phyloP scores from a whole-genome alignment of 1,284 basidiomycete genomes.

The Puccinia coronata region DNA sequence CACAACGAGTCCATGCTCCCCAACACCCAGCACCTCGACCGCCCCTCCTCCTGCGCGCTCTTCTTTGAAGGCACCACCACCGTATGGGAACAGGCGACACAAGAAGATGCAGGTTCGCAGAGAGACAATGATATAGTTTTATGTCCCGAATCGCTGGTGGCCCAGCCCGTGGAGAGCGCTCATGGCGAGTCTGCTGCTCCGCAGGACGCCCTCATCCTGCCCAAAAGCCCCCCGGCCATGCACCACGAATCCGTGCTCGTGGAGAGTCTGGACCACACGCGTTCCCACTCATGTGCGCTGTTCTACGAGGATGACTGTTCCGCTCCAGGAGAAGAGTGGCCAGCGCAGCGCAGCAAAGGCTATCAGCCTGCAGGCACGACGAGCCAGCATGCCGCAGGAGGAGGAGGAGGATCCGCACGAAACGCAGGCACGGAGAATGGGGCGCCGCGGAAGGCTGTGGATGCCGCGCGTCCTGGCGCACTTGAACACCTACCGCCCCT shows the following conservation, averaged over 20 bases:
- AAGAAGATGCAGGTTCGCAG: background rate
- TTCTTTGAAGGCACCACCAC: background rate
- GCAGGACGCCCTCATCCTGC: background rate
- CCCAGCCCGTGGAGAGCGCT: background rate
- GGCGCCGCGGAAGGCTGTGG: background rate
- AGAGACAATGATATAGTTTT: background rate
- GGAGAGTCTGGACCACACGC: background rate
- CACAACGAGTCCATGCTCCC: background rate
- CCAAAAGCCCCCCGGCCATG: background rate
- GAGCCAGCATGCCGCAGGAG: too few species aligned
- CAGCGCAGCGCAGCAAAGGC: background rate
- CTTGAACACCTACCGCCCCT: background rate
- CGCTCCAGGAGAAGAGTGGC: background rate
- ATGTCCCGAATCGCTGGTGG: background rate
- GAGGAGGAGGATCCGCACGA: too few species aligned
- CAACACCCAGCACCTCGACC: background rate
- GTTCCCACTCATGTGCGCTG: background rate
- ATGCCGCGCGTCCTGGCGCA: background rate
- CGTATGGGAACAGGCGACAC: background rate
- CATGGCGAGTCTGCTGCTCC: too few species aligned
- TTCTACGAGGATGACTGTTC: background rate
- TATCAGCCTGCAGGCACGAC: too few species aligned
- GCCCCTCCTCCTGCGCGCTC: background rate
- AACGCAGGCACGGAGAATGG: too few species aligned
- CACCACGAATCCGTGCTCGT: background rate